These are phyloP conservation scores for Cladosporium sp. DNA, from an alignment of 2,329 filamentous ascomycete species.

Conservation along the genomic window DNA sequence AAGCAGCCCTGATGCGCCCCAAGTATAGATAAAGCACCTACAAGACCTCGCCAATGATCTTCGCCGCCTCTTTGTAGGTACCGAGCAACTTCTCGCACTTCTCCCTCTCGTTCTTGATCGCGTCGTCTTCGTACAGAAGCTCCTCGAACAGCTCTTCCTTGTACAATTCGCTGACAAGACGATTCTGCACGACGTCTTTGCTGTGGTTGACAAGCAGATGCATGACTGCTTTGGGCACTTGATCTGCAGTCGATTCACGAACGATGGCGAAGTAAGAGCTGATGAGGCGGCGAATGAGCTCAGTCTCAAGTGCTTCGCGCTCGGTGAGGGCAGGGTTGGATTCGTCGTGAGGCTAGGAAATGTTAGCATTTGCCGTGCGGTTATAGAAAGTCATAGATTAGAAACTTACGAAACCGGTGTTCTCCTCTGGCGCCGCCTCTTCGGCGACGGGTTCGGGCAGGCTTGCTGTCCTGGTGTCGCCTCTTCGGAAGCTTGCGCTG, in stretches of 20 bases:
- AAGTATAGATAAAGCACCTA: conserved; percentile 37
- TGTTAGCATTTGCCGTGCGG: conserved; percentile 1
- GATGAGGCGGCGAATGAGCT: conserved; percentile 93
- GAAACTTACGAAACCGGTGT: conserved; percentile 25
- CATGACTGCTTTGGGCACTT: conserved; percentile 98
- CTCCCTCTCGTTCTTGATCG: conserved; percentile 93
- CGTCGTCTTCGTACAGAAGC: conserved; percentile 94
- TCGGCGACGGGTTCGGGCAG: conserved; percentile 41
- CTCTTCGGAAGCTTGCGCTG: conserved; percentile 72
- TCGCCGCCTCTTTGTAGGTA: conserved; percentile 95
- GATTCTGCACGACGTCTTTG: conserved; percentile 96
- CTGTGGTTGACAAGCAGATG: conserved; percentile 97
- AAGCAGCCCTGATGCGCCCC: too few relatives aligned
- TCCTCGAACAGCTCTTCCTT: conserved; percentile 88
- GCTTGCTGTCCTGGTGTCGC: conserved; percentile 51
- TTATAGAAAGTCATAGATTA: background rate
- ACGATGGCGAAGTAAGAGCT: conserved; percentile 99
- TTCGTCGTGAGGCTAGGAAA: conserved; percentile 14
- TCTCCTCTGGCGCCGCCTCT: conserved; percentile 44
- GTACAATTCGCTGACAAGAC: conserved; percentile 92
- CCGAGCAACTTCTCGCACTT: conserved; percentile 96
- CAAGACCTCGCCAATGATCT: conserved; percentile 95
- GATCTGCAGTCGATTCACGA: conserved; percentile 95
- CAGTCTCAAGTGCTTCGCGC: conserved; percentile 93
- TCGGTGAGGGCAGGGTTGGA: conserved; percentile 74